These are phyloP conservation scores for Pseudogymnoascus sp. DNA, from an alignment of 2,329 filamentous ascomycete genomes.

Conservation along the genomic window DNA sequence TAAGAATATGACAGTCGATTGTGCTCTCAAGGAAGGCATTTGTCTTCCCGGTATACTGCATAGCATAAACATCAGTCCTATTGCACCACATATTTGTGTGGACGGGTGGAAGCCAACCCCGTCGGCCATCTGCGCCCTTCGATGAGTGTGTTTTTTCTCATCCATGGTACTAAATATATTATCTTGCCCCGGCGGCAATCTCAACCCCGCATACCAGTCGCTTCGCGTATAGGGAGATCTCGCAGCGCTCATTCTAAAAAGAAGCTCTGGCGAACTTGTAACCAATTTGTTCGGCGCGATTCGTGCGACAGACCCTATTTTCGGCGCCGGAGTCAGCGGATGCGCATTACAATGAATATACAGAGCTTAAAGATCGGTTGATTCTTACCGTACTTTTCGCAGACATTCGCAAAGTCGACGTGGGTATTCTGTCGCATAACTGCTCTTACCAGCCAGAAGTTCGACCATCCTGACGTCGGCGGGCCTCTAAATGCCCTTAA, in stretches of 20 bases:
- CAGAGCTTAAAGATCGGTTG: not conserved
- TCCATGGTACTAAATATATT: conserved; percentile 9
- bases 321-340: not conserved
- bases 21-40: conserved; percentile 35
- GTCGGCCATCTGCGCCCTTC: conserved; percentile 7
- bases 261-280: conserved; percentile 17
- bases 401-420: conserved; percentile 1
- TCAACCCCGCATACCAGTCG: conserved; percentile 14
- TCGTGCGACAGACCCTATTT: conserved; percentile 17
- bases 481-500: not conserved
- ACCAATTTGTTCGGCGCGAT: conserved; percentile 23
- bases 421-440: conserved; percentile 1
- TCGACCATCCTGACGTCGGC: not conserved
- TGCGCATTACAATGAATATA: not conserved
- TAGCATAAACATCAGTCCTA: conserved; percentile 2
- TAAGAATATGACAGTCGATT: conserved; percentile 32
- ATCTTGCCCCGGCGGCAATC: conserved; percentile 6
- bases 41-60: conserved; percentile 43
- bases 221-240: conserved; percentile 19
- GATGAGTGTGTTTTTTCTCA: conserved; percentile 4
- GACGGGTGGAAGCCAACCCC: not conserved
- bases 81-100: not conserved
- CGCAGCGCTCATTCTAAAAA: conserved; percentile 17
- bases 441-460: conserved; percentile 1
- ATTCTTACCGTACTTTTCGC: conserved; percentile 6